phyloP scores from a whole-genome alignment of 202 grass and related monocot genomes.

The Carex arenaria region DNA sequence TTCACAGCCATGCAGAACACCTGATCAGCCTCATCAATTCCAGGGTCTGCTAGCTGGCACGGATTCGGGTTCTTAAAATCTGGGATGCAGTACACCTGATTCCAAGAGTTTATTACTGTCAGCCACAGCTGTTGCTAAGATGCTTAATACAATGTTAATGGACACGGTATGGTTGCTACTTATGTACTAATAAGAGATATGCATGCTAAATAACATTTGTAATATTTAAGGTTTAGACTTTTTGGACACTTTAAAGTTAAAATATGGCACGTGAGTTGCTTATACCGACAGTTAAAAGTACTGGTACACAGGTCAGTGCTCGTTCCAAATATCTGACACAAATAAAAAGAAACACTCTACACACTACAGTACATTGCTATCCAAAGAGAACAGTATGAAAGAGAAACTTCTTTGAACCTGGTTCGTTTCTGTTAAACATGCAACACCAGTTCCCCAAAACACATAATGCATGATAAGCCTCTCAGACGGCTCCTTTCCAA shows the following conservation, averaged over 20 bases:
- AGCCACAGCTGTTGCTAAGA: conserved; percentile 10
- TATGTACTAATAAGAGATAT: background rate
- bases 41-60: conserved; percentile 58
- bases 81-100: conserved; percentile 40
- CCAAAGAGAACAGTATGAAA: background rate
- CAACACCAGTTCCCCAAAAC: conserved; percentile 92
- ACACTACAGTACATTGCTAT: background rate
- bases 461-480: conserved; percentile 44
- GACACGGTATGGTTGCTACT: background rate
- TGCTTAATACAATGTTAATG: conserved; percentile 1
- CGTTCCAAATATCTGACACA: background rate
- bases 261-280: background rate
- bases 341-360: background rate
- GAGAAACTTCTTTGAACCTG: conserved; percentile 17
- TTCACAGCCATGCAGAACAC: conserved; percentile 80
- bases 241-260: background rate
- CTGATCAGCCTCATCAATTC: conserved; percentile 56
- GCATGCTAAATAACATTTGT: background rate
- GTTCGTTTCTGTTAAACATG: conserved; percentile 66
- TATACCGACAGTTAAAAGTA: background rate
- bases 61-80: conserved; percentile 57
- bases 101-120: background rate
- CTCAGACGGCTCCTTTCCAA: conserved; percentile 38
- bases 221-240: background rate
- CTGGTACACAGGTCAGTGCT: background rate